Conservation (phyloP, 192 early-diverging fungal species). For the Entophlyctis helioformis region DNA sequence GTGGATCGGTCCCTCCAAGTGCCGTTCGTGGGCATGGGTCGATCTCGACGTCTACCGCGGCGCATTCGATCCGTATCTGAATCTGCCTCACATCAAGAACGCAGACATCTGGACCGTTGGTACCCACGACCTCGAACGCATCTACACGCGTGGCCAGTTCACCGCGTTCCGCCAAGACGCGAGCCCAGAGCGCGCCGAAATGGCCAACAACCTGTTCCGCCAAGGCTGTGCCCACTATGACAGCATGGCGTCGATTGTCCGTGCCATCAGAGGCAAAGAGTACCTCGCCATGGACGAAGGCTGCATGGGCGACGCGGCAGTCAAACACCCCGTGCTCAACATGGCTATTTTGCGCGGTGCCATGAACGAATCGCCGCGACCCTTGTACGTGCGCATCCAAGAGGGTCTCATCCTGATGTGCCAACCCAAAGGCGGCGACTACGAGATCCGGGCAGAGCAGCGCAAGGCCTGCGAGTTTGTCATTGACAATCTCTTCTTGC, state of each 20-base stretch:
- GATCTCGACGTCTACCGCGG: conserved; percentile 8
- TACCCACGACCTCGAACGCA: conserved; percentile 1
- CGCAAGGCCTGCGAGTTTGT: too few relatives aligned
- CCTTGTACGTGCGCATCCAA: too few relatives aligned
- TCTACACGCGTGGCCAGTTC: conserved; percentile 10
- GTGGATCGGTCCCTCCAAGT: conserved; percentile 3
- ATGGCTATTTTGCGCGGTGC: too few relatives aligned
- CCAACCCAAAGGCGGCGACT: too few relatives aligned
- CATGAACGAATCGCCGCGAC: too few relatives aligned
- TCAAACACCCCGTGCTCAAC: too few relatives aligned
- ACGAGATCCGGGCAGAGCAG: too few relatives aligned
- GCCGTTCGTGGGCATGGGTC: conserved; percentile 9
- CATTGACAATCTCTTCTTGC: too few relatives aligned
- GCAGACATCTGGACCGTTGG: conserved; percentile 5
- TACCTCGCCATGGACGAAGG: conserved; percentile 10
- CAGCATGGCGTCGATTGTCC: too few relatives aligned
- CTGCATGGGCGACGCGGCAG: conserved; percentile 1
- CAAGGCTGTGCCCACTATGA: too few relatives aligned
- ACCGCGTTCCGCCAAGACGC: conserved; percentile 7
- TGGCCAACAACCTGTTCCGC: conserved; percentile 5
- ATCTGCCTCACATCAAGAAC: background rate
- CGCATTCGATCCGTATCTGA: background rate
- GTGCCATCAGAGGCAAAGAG: too few relatives aligned
- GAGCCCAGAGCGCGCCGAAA: background rate
- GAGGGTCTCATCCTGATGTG: too few relatives aligned